Base-by-base conservation (phyloP, 1,139 yeast species). In the Suhomyces coccinellae region DNA sequence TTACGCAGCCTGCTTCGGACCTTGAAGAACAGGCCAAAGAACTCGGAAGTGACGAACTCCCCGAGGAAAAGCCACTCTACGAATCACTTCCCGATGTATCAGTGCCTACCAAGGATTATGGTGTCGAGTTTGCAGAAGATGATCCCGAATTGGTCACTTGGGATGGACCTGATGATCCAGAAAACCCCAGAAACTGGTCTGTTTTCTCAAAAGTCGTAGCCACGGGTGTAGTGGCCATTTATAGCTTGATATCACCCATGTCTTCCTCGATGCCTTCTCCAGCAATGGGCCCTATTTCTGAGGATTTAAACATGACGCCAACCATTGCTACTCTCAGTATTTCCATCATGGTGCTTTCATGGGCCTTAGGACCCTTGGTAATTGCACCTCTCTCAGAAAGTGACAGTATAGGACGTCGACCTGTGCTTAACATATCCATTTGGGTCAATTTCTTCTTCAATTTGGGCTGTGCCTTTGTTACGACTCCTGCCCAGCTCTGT, bases 121-220 rank as follows among this genome's bases (percentile, higher is more conserved):
- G 84, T 15, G 68, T 66, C 11, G 84, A 79, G 51, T 80, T 75
- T 52, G 58, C 64, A 22, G 66, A 66, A 3, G 56, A 78, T 6
- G 87, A 83, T 53, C 87, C 85, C 0, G 87, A 82, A 54, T 62
- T 82, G 36, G 82, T 83, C 4, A 75, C 85, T 1, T 83, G 87
- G 87, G 84, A 82, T 34, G 81, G 82, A 4, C 73, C 69, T 2
- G 75, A 79, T 47, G 88, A 83, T 55, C 83, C 85, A 0, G 65
- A 64, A 16, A 75, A 77, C 52, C 87, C 89, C 29, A 64, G 86
- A 48, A 83, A 83, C 61, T 83, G 87, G 87, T 28, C 73, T 0
- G 13, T 49, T 0, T 15, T 43, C 0, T 55, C 65, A 30, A 82
- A 82, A 54, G 60, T 73, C 54, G 45, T 62, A 15, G 75, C 76